Conservation (phyloP, 2,329 filamentous ascomycete genomes). For the Tolypocladium sp. region DNA sequence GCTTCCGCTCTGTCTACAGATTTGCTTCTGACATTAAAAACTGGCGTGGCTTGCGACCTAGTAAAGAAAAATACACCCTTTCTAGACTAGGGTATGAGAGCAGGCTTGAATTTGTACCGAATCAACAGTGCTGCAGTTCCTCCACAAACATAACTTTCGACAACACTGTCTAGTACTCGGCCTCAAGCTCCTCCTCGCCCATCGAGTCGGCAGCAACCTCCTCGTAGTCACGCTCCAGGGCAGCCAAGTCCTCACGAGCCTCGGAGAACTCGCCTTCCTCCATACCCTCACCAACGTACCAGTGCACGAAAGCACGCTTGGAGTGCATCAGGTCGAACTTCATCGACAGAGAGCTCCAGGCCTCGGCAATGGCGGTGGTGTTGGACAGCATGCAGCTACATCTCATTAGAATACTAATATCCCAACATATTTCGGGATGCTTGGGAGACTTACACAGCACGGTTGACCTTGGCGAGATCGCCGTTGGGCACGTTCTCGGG, state of each 20-base stretch:
- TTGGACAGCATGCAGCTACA: slow-evolving; percentile 93
- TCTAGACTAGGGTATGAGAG: slow-evolving; percentile 14
- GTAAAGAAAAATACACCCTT: slow-evolving; percentile 29
- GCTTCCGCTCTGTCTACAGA: slow-evolving; percentile 17
- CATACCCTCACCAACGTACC: slow-evolving; percentile 99
- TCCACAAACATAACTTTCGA: slow-evolving; percentile 4
- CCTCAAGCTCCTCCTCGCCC: slow-evolving; percentile 77
- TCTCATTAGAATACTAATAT: slow-evolving; percentile 12
- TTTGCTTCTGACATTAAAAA: slow-evolving; percentile 26
- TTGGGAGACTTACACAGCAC: slow-evolving; percentile 67
- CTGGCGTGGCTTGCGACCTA: slow-evolving; percentile 23
- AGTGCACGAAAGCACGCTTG: slow-evolving; percentile 99
- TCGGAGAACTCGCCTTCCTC: slow-evolving; percentile 99
- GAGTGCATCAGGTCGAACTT: slow-evolving; percentile 99
- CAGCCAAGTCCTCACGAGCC: slow-evolving; percentile 95
- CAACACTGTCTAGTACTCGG: slow-evolving; percentile 66
- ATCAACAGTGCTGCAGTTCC: slow-evolving; percentile 8
- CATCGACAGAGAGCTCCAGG: slow-evolving; percentile 89
- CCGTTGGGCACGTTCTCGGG: slow-evolving; percentile 94
- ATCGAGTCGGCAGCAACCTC: slow-evolving; percentile 94
- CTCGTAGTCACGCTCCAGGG: slow-evolving; percentile 96
- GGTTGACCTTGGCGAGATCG: slow-evolving; percentile 95
- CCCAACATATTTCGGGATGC: background rate
- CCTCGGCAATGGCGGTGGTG: slow-evolving; percentile 97
- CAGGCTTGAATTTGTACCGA: slow-evolving; percentile 14